Evolutionary conservation across 345 rosid genomes (phyloP).

Genomic region (Lumnitzera racemosa): DNA sequence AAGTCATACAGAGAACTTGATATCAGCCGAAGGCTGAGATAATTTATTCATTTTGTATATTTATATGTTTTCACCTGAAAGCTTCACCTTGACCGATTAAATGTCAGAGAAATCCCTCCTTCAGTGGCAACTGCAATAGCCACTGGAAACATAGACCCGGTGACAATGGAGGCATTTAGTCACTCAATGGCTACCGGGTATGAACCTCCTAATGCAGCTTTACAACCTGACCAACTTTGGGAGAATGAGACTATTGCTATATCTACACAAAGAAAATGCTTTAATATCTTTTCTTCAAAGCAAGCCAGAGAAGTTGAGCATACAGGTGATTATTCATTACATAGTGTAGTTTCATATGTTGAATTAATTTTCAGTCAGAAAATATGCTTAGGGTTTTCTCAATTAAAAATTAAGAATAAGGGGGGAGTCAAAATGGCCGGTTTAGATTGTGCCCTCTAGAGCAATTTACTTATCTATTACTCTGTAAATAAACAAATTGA

Average conservation of each 20-base stretch:
- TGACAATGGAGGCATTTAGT: constrained; percentile 62
- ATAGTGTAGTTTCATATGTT: neutral
- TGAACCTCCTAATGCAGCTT: constrained; percentile 9
- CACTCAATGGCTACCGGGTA: constrained; percentile 15
- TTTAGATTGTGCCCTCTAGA: too few species aligned
- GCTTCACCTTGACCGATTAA: constrained; percentile 8
- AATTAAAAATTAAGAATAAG: too few species aligned
- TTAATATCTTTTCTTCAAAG: constrained; percentile 20
- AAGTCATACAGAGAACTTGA: too few species aligned
- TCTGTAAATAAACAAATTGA: too few species aligned
- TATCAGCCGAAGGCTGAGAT: too few species aligned
- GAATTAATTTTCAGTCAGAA: too few species aligned
- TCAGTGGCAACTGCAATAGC: constrained; percentile 73
- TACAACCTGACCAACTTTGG: constrained; percentile 15
- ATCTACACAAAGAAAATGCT: constrained; percentile 18
- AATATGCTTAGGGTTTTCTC: too few species aligned
- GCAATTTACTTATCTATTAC: too few species aligned
- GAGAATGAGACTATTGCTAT: constrained; percentile 15
- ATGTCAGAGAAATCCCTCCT: constrained; percentile 57
- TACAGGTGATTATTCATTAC: constrained; percentile 15
- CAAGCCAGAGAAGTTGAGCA: constrained; percentile 18
- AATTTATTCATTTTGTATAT: too few species aligned
- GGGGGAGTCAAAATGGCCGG: too few species aligned
- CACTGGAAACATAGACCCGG: constrained; percentile 63
- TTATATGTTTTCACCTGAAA: neutral